A percentile compares a stretch with the other conserved stretches of the same genome.
Evolutionary conservation across 805 yeast species (phyloP).

Genomic region (Lipomyces kockii): DNA sequence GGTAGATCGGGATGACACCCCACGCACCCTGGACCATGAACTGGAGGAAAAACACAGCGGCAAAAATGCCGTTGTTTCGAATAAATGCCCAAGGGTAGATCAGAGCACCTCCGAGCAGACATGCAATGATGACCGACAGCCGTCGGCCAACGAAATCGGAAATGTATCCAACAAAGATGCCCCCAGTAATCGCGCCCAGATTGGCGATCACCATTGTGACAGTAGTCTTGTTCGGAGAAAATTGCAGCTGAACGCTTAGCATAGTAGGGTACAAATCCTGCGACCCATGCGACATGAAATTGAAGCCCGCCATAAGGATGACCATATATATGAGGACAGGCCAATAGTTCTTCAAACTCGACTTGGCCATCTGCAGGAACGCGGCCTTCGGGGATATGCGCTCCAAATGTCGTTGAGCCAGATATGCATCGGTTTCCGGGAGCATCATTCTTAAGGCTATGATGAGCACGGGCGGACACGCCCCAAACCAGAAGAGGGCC

Average conservation of each 20-base stretch:
- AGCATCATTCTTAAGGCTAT: conserved; percentile 60
- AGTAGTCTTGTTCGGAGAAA: conserved; percentile 55
- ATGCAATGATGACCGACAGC: conserved; percentile 56
- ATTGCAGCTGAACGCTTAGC: conserved; percentile 57
- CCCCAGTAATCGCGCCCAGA: conserved; percentile 70
- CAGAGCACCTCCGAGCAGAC: conserved; percentile 61
- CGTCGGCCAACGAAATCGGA: conserved; percentile 67
- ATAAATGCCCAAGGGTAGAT: conserved; percentile 66
- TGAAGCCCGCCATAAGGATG: conserved; percentile 68
- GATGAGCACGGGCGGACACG: conserved; percentile 67
- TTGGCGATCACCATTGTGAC: conserved; percentile 67
- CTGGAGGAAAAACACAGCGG: conserved; percentile 67
- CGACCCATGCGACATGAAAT: conserved; percentile 74
- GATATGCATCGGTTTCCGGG: conserved; percentile 59
- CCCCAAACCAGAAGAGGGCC: conserved; percentile 72
- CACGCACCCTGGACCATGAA: conserved; percentile 73
- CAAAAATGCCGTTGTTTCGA: conserved; percentile 52
- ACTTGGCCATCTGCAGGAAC: conserved; percentile 42
- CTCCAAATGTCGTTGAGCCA: conserved; percentile 24
- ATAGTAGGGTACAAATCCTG: conserved; percentile 75
- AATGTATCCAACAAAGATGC: conserved; percentile 61
- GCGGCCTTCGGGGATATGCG: conserved; percentile 4
- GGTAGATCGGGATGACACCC: conserved; percentile 71
- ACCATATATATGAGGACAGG: conserved; percentile 61
- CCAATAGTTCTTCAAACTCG: conserved; percentile 60